These are phyloP conservation scores for Isatis lusitanica DNA, from an alignment of 441 rosid genomes.

Conservation along the genomic window DNA sequence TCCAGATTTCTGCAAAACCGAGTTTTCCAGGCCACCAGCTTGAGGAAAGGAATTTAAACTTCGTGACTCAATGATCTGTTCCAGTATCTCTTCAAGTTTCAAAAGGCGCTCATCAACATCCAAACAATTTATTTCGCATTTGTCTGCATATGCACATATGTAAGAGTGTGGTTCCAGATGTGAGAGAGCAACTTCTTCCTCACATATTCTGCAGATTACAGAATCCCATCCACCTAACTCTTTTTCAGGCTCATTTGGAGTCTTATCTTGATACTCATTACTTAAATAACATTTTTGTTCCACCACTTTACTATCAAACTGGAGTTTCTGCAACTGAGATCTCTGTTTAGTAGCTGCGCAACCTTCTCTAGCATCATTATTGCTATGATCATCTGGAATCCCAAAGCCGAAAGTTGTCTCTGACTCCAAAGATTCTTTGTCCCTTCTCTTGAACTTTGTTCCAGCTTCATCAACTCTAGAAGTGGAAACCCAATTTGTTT, in stretches of 20 bases:
- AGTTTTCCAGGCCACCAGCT: conserved; percentile 58
- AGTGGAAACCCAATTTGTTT: conserved; percentile 56
- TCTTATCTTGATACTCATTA: conserved; percentile 47
- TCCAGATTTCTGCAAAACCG: conserved; percentile 48
- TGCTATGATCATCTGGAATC: conserved; percentile 34
- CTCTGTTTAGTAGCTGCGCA: conserved; percentile 35
- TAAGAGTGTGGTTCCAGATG: conserved; percentile 83
- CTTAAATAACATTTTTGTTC: conserved; percentile 34
- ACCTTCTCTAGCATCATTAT: conserved; percentile 38
- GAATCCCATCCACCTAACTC: conserved; percentile 50
- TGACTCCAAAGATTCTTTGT: conserved; percentile 40
- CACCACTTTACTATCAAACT: conserved; percentile 34
- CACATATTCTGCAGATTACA: conserved; percentile 81
- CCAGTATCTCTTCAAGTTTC: conserved; percentile 76
- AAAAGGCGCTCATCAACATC: conserved; percentile 71
- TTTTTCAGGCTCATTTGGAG: conserved; percentile 40
- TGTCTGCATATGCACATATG: conserved; percentile 87
- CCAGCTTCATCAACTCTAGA: conserved; percentile 41
- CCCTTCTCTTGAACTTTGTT: conserved; percentile 29
- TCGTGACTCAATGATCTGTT: conserved; percentile 69
- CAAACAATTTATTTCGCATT: conserved; percentile 69
- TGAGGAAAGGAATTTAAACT: conserved; percentile 50
- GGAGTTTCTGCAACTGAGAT: conserved; percentile 38
- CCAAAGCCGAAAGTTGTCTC: conserved; percentile 36
- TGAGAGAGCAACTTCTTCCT: conserved; percentile 72